Base-by-base conservation (phyloP, 805 yeast species). In the Wickerhamomyces canadensis region DNA sequence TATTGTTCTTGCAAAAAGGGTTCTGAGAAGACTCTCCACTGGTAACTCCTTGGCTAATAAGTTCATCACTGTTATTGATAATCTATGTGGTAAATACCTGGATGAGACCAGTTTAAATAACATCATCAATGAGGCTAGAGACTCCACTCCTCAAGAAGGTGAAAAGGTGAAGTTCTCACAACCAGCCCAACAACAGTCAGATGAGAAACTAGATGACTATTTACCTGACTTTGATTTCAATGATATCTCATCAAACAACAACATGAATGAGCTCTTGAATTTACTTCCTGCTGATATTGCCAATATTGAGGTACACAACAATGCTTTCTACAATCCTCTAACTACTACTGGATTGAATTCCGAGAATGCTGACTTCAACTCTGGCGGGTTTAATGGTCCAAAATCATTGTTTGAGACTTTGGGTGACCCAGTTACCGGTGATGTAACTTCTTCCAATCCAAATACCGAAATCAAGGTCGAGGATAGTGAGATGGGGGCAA, bases 31-130 rank as follows among this genome's bases (percentile, higher is more conserved):
- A 5, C 53, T 72, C 38, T 51, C 72, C 7, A 54, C 60, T 36
- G 67, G 63, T 6, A 73, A 73, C 47, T 58, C 68, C 6, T 52
- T 72, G 23, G 75, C 76, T n/a, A 46, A 54, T 24, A 68, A 68
- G 42, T 65, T 73, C 44, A 60, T 67, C 34, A 59, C 62, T 19
- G 64, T 71, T 38, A 72, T 73, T 37, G 72, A 72, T 39, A 64
- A 65, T 29, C 51, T 73, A 25, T 55, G 62, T 45, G 59, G 59
- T 6, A 52, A 52, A 35, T 55, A 54, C 33, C 33, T 54, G 6
- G 55, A 48, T 25, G 52, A 44, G 18, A 41, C 41, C 12, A 35
- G 39, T 19, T 29, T 48, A 18, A 35, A 31, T 21, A 35, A 40
- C 14, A 31, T 42, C 8, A 28, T 27, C 18, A 33, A 23, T 23